Evolutionary conservation across 139 green algal genomes (phyloP).

Genomic region (Coccomyxa sp.): DNA sequence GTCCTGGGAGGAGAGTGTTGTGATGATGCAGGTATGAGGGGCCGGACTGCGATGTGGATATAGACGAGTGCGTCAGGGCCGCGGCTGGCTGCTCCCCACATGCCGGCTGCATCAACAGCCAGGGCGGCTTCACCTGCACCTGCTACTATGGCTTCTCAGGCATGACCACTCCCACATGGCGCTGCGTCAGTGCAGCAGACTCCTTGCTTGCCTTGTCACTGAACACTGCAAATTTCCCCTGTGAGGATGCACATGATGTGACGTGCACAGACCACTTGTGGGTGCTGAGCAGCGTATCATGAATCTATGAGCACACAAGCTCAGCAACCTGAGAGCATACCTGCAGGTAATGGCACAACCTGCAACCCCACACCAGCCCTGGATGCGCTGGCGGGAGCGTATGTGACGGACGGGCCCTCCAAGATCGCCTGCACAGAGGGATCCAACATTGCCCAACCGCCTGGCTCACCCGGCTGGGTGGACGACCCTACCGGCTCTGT

Average conservation of each 20-base stretch:
- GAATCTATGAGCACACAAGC: too few species aligned
- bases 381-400: conserved; percentile 13
- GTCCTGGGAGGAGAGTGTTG: not conserved
- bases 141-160: conserved; percentile 45
- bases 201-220: too few species aligned
- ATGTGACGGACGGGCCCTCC: conserved; percentile 20
- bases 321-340: too few species aligned
- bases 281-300: too few species aligned
- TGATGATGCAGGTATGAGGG: conserved; percentile 33
- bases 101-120: conserved; percentile 45
- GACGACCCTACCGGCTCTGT: conserved; percentile 35
- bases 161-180: too few species aligned
- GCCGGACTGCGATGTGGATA: conserved; percentile 39
- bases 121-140: conserved; percentile 35
- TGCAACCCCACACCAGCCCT: not conserved
- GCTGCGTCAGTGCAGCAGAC: too few species aligned
- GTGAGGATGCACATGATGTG: too few species aligned
- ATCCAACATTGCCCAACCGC: conserved; percentile 26
- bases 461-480: conserved; percentile 35
- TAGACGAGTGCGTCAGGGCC: conserved; percentile 52
- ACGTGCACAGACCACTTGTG: too few species aligned
- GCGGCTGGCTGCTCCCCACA: conserved; percentile 30
- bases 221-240: too few species aligned
- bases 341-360: not conserved
- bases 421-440: conserved; percentile 45